phyloP scores from a whole-genome alignment of 768 basidiomycete species.

The Mycena indigotica region DNA sequence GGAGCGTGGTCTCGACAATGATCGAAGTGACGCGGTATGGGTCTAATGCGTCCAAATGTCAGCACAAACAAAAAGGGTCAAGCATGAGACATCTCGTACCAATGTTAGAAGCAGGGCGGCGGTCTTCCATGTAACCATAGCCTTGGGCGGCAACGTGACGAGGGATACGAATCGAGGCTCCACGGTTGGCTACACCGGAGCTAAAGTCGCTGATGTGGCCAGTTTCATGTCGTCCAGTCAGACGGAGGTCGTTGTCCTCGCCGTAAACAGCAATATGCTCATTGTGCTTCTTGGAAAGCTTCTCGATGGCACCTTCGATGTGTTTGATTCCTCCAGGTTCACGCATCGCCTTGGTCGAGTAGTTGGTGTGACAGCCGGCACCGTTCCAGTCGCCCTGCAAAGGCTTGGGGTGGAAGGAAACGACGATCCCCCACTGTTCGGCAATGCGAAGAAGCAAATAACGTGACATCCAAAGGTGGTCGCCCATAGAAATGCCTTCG shows the following conservation, averaged over 20 bases:
- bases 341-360: constrained; percentile 92
- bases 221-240: constrained; percentile 98
- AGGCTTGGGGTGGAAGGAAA: constrained; percentile 99
- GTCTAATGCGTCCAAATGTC: constrained; percentile 48
- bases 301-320: constrained; percentile 93
- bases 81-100: constrained; percentile 41
- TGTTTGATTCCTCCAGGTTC: constrained; percentile 89
- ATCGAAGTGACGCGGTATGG: constrained; percentile 93
- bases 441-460: constrained; percentile 95
- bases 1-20: constrained; percentile 84
- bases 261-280: constrained; percentile 98
- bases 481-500: constrained; percentile 97
- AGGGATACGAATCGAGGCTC: constrained; percentile 95
- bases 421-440: constrained; percentile 96
- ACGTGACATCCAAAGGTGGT: constrained; percentile 99
- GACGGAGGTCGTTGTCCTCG: constrained; percentile 94
- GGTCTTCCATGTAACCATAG: constrained; percentile 94
- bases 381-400: constrained; percentile 99
- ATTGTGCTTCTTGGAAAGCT: constrained; percentile 85
- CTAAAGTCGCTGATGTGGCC: constrained; percentile 90
- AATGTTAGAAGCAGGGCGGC: constrained; percentile 97
- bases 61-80: constrained; percentile 1
- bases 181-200: constrained; percentile 96
- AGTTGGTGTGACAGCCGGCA: constrained; percentile 98
- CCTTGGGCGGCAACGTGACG: constrained; percentile 91